These are phyloP conservation scores for Phytophthora ohioensis DNA, from an alignment of 352 stramenopile genomes.

Conservation along the genomic window DNA sequence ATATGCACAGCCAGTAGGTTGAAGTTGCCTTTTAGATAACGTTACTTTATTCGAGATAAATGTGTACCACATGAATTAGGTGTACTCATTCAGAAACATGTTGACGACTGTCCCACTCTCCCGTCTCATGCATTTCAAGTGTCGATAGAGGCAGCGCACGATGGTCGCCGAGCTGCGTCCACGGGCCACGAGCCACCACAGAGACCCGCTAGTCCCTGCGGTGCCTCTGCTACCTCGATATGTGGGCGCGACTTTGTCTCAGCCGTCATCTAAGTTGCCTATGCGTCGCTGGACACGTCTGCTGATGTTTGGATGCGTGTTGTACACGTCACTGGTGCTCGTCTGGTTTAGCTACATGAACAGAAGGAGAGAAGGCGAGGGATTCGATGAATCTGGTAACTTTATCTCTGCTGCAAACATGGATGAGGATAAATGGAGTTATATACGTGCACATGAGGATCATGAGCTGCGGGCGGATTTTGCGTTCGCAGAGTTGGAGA, in stretches of 20 bases:
- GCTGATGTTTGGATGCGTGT: constrained; percentile 19
- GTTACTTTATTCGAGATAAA: constrained; percentile 12
- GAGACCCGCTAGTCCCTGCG: neutral
- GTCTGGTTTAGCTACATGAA: constrained; percentile 20
- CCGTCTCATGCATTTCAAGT: constrained; percentile 25
- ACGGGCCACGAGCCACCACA: constrained; percentile 11
- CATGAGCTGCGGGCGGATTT: constrained; percentile 25
- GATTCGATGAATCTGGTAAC: neutral
- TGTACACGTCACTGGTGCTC: constrained; percentile 32
- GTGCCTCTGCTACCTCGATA: constrained; percentile 20
- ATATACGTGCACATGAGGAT: constrained; percentile 34
- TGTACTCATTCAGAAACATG: constrained; percentile 3
- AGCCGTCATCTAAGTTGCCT: neutral
- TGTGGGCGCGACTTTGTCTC: neutral
- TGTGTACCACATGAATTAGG: constrained; percentile 20
- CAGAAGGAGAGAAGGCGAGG: neutral
- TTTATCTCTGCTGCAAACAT: constrained; percentile 28
- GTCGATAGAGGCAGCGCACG: neutral
- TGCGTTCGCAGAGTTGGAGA: constrained; percentile 35
- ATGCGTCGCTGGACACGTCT: constrained; percentile 21
- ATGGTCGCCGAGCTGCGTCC: constrained; percentile 29
- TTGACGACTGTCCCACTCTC: constrained; percentile 13
- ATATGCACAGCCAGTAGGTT: constrained; percentile 59
- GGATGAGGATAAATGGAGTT: constrained; percentile 19
- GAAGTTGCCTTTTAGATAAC: neutral